Conservation (phyloP, 2,329 filamentous ascomycete species). For the Chalara sp. region DNA sequence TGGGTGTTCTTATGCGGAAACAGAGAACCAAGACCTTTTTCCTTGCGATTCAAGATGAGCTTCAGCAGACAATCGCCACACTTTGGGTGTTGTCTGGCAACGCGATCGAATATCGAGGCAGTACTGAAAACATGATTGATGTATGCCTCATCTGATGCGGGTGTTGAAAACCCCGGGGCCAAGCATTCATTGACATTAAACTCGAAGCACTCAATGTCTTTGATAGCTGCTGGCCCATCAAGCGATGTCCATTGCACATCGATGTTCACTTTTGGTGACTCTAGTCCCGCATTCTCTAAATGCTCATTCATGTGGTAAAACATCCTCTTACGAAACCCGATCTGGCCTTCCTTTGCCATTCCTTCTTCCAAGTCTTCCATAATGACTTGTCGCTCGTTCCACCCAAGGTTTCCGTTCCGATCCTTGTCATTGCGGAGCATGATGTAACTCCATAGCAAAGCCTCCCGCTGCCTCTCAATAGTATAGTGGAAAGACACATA, state of each 20-base stretch:
- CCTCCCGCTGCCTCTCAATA: constrained; percentile 36
- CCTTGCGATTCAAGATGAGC: constrained; percentile 29
- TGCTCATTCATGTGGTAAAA: constrained; percentile 31
- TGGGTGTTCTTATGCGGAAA: constrained; percentile 28
- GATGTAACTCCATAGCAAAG: constrained; percentile 36
- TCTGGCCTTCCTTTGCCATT: constrained; percentile 26
- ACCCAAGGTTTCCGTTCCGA: constrained; percentile 33
- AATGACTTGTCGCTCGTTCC: constrained; percentile 31
- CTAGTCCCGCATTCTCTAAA: constrained; percentile 31
- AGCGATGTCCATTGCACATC: constrained; percentile 36
- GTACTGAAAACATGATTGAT: constrained; percentile 32
- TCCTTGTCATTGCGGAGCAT: constrained; percentile 32
- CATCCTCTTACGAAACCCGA: constrained; percentile 29
- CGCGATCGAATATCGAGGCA: constrained; percentile 31
- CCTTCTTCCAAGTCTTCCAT: constrained; percentile 31
- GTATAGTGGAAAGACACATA: constrained; percentile 36
- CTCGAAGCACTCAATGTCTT: constrained; percentile 32
- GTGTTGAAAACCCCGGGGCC: constrained; percentile 33
- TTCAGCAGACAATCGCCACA: constrained; percentile 37
- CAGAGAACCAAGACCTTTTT: constrained; percentile 30
- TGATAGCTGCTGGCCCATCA: constrained; percentile 34
- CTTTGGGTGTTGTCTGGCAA: constrained; percentile 31
- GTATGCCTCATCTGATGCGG: constrained; percentile 28
- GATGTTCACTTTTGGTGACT: constrained; percentile 33
- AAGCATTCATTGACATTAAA: constrained; percentile 36